Evolutionary conservation across 139 green algal species (phyloP), one percentile per base, ranked within the genome.

Genomic region (Tetradesmus lagerheimii): DNA sequence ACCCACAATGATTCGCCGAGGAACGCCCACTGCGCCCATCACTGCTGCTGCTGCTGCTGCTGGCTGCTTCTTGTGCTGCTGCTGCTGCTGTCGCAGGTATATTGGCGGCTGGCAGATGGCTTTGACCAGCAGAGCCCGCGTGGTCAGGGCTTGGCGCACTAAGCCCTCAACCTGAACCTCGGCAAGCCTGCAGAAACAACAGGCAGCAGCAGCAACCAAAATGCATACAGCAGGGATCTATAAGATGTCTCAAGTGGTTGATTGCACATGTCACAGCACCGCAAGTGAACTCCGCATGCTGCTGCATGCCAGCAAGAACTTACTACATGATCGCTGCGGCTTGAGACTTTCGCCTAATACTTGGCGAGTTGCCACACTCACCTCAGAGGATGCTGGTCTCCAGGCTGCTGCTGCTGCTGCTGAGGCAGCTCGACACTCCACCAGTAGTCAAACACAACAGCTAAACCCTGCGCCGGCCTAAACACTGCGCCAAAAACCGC

Each of bases 361-460:
- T n/a, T n/a, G 20, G 25, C 66, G 4, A 37, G 1, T 35, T 35
- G 11, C 15, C 8, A 27, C 3, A 8, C 76, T 45, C 23, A 87
- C 83, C 83, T 35, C n/a, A 77, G 53, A 1, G 25, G 11, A n/a
- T 88, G 83, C 62, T 64, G 34, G 29, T 85, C 81, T 43, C 81
- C 45, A 41, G 81, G 38, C 71, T 64, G 87, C 81, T 66, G 41
- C 64, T 83, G 57, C 86, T 23, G 20, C 53, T 35, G 77, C 85
- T 50, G 45, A 6, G 94, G 91, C 78, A 94, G 53, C 37, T 23
- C 38, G 9, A 96, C 90, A 16, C 90, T 86, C 91, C 92, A 96
- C 39, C 91, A 86, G 92, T 95, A 95, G 90, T 98, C 95, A 67
- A 93, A 97, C 3, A 92, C 67, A 0, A 89, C 57, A 23, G 92